phyloP scores from a whole-genome alignment of 2,329 filamentous ascomycete species.

The Colletotrichum spaethianum region DNA sequence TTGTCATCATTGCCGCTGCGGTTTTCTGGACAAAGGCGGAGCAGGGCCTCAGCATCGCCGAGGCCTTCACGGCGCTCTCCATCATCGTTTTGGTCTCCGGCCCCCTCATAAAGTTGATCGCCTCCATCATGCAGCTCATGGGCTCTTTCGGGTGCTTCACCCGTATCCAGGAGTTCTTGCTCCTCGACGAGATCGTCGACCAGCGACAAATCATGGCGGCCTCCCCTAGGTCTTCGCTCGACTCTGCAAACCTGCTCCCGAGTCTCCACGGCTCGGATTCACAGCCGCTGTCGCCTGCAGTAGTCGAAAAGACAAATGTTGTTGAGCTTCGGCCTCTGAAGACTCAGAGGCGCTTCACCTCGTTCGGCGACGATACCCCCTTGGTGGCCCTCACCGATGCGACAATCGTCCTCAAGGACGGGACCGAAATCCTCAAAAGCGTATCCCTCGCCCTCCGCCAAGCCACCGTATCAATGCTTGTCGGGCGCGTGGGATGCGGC shows the following conservation, averaged over 20 bases:
- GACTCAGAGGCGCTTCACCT: background rate
- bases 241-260: background rate
- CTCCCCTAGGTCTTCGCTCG: constrained; percentile 22
- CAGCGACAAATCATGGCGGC: constrained; percentile 25
- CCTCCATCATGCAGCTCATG: constrained; percentile 51
- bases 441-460: constrained; percentile 44
- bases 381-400: constrained; percentile 26
- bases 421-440: constrained; percentile 43
- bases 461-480: constrained; percentile 52
- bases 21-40: constrained; percentile 51
- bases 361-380: constrained; percentile 10
- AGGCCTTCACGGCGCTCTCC: constrained; percentile 55
- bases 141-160: constrained; percentile 51
- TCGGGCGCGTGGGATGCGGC: constrained; percentile 60
- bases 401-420: constrained; percentile 42
- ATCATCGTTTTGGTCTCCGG: constrained; percentile 51
- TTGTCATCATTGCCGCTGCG: constrained; percentile 52
- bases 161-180: constrained; percentile 52
- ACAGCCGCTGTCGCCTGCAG: constrained; percentile 36
- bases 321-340: constrained; percentile 14
- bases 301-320: constrained; percentile 10
- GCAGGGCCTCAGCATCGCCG: constrained; percentile 49
- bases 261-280: constrained; percentile 30
- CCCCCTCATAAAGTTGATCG: constrained; percentile 51
- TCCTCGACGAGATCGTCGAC: constrained; percentile 46